Percentiles rank a stretch among this genome's conserved stretches.
Evolutionary conservation across 495 filamentous ascomycete species (phyloP).

Genomic region (Apodospora peruviana): DNA sequence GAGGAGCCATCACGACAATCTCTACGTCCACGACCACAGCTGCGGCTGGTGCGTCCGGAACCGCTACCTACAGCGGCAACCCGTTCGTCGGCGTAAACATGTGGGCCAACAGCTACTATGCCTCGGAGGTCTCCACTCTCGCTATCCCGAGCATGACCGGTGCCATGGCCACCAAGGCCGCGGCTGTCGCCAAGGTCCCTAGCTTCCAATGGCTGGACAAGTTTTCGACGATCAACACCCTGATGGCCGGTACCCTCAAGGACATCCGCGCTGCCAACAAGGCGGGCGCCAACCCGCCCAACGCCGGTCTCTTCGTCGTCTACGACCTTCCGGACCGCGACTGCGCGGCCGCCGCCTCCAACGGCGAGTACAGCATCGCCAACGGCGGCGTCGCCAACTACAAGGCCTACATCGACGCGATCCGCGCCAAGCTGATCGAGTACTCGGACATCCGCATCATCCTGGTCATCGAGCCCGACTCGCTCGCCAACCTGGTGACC

Average conservation of each 20-base stretch:
- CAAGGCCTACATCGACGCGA: conserved; percentile 67
- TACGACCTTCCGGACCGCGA: conserved; percentile 76
- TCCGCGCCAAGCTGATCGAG: conserved; percentile 48
- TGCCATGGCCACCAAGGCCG: conserved; percentile 39
- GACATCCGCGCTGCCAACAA: conserved; percentile 54
- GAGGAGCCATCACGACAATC: conserved; percentile 1
- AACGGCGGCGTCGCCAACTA: conserved; percentile 54
- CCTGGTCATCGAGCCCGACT: conserved; percentile 68
- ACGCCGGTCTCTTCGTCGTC: conserved; percentile 51
- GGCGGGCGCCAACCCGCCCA: conserved; percentile 39
- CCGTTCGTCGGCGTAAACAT: conserved; percentile 48
- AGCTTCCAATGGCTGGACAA: conserved; percentile 67
- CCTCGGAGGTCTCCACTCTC: conserved; percentile 45
- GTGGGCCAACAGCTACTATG: conserved; percentile 55
- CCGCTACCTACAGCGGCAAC: conserved; percentile 41
- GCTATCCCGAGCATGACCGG: conserved; percentile 45
- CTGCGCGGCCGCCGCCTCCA: conserved; percentile 70
- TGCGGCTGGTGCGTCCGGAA: conserved; percentile 10
- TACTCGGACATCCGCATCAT: conserved; percentile 50
- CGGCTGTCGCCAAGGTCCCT: conserved; percentile 58
- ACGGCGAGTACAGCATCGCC: conserved; percentile 63
- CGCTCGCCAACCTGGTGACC: conserved; percentile 74
- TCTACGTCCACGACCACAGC: neutral
- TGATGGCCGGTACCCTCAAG: conserved; percentile 44
- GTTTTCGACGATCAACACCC: conserved; percentile 52